These are phyloP conservation scores for Alternaria arborescens DNA, from an alignment of 2,329 filamentous ascomycete genomes.

Conservation along the genomic window DNA sequence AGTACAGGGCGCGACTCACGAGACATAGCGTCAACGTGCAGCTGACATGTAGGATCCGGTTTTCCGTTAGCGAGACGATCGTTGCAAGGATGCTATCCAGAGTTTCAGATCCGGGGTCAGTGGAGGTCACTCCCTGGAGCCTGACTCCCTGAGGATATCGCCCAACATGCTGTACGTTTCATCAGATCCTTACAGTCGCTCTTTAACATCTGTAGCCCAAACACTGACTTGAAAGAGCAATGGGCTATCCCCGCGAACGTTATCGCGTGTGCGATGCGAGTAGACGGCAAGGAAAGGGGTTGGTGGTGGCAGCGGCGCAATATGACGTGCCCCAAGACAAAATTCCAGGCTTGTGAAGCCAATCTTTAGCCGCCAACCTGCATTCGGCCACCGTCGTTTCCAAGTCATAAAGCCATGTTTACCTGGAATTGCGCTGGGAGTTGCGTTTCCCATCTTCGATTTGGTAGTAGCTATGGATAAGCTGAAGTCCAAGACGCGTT, in stretches of 20 bases:
- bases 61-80: constrained; percentile 26
- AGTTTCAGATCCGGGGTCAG: constrained; percentile 7
- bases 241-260: not conserved
- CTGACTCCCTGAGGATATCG: not conserved
- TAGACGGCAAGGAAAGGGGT: constrained; percentile 24
- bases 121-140: constrained; percentile 7
- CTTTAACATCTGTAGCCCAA: not conserved
- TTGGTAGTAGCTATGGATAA: constrained; percentile 40
- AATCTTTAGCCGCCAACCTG: constrained; percentile 23
- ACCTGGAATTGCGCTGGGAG: constrained; percentile 21
- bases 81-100: constrained; percentile 17
- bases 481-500: constrained; percentile 44
- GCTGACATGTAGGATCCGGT: constrained; percentile 11
- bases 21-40: constrained; percentile 25
- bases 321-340: constrained; percentile 35
- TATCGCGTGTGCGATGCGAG: constrained; percentile 1
- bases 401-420: constrained; percentile 34
- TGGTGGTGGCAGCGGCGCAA: constrained; percentile 20
- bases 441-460: constrained; percentile 17
- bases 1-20: not conserved
- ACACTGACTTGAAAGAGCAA: not conserved
- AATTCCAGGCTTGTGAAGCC: constrained; percentile 29
- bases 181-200: not conserved
- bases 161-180: constrained; percentile 4
- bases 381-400: constrained; percentile 22